Evolutionary conservation across 257 asterid genomes (phyloP).

Genomic region (Galeopsis tetrahit): DNA sequence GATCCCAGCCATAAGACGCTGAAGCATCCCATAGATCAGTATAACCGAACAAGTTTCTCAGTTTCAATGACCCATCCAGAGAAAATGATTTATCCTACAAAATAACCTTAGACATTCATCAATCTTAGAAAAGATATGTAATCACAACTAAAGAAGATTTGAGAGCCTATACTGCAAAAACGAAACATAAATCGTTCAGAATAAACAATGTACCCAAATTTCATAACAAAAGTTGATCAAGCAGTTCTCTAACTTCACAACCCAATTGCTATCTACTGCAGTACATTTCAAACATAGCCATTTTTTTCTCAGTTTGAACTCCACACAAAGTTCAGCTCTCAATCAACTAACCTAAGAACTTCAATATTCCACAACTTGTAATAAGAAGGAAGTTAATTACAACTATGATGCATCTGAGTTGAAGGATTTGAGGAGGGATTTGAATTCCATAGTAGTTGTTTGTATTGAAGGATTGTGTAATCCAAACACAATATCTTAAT

Average conservation of each 20-base stretch:
- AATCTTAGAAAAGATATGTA: slow-evolving; percentile 9
- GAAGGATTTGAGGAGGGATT: neutral
- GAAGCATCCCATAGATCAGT: slow-evolving; percentile 95
- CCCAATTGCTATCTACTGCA: neutral
- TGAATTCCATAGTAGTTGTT: neutral
- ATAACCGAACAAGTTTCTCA: slow-evolving; percentile 84
- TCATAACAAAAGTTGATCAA: slow-evolving; percentile 22
- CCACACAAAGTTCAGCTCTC: neutral
- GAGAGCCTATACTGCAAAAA: neutral
- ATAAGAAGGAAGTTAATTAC: neutral
- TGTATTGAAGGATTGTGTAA: neutral
- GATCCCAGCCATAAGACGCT: slow-evolving; percentile 81
- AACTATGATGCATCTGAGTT: neutral
- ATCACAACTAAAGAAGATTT: neutral
- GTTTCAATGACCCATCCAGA: slow-evolving; percentile 69
- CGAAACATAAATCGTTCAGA: slow-evolving; percentile 16
- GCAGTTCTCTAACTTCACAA: neutral
- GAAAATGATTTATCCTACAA: slow-evolving; percentile 85
- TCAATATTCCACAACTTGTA: neutral
- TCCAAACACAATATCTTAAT: neutral
- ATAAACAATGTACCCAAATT: slow-evolving; percentile 15
- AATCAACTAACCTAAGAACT: neutral
- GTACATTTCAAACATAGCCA: slow-evolving; percentile 11
- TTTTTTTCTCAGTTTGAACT: slow-evolving; percentile 1
- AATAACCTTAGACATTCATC: slow-evolving; percentile 33